phyloP scores from a whole-genome alignment of 257 asterid species.

The Agastache rugosa region DNA sequence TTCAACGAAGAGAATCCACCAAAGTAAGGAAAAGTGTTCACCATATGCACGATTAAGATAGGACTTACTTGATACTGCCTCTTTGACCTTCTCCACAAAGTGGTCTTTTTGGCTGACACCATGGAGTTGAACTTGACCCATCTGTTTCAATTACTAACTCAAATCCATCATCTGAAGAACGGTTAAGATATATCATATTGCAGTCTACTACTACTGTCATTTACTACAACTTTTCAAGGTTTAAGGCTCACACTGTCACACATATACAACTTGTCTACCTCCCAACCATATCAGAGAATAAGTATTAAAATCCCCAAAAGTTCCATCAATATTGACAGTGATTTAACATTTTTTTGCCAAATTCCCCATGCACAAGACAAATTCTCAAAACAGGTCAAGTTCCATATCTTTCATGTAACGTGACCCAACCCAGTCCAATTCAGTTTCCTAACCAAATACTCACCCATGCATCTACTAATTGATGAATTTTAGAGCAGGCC shows the following conservation, averaged over 20 bases:
- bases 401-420: not conserved
- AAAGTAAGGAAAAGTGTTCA: not conserved
- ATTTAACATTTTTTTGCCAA: not conserved
- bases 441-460: not conserved
- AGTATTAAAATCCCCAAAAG: not conserved
- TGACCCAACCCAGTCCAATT: not conserved
- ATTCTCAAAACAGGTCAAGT: not conserved
- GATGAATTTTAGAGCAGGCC: not conserved
- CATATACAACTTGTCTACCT: not conserved
- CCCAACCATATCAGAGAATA: not conserved
- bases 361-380: not conserved
- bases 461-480: conserved; percentile 1
- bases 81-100: conserved; percentile 70
- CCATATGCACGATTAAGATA: conserved; percentile 30
- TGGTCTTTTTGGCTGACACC: conserved; percentile 63
- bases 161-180: conserved; percentile 32
- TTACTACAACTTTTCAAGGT: not conserved
- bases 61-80: conserved; percentile 74
- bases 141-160: conserved; percentile 54
- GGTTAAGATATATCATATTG: conserved; percentile 11
- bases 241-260: not conserved
- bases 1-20: not conserved
- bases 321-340: not conserved
- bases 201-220: conserved; percentile 16
- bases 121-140: conserved; percentile 71